phyloP scores from a whole-genome alignment of 139 green algal species.

The Spirogloea muscicola region DNA sequence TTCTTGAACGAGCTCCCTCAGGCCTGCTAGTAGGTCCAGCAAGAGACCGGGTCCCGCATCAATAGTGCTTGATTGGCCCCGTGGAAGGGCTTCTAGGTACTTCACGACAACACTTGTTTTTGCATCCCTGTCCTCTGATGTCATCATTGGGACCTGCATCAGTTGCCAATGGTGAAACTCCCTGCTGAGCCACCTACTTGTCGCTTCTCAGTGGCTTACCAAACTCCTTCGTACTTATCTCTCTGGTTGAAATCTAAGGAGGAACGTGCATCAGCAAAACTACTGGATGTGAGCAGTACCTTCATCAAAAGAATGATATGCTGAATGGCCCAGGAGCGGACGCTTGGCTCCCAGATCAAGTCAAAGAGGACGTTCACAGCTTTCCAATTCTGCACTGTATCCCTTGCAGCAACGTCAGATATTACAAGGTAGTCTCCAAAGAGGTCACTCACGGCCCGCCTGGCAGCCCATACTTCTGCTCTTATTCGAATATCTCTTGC shows the following conservation, averaged over 20 bases:
- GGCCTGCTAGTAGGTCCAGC: too few relatives aligned
- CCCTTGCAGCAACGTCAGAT: not conserved
- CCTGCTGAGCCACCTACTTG: not conserved
- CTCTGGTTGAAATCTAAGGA: not conserved
- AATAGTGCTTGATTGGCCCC: too few relatives aligned
- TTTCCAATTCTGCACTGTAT: not conserved
- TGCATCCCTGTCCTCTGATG: too few relatives aligned
- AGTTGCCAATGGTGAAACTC: too few relatives aligned
- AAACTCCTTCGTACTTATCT: not conserved
- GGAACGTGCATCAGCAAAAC: not conserved
- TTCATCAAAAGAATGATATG: slow-evolving; percentile 20
- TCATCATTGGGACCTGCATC: too few relatives aligned
- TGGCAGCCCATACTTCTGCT: not conserved
- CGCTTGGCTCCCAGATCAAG: not conserved
- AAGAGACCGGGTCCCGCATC: too few relatives aligned
- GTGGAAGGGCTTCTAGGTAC: too few relatives aligned
- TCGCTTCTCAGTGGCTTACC: not conserved
- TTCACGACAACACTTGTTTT: too few relatives aligned
- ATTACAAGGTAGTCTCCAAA: not conserved
- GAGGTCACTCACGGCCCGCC: not conserved
- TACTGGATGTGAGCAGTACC: slow-evolving; percentile 1
- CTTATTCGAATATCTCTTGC: too few relatives aligned
- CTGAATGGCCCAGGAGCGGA: not conserved
- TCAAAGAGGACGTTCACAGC: slow-evolving; percentile 8
- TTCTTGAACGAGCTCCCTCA: too few relatives aligned